phyloP scores from a whole-genome alignment of 2,329 filamentous ascomycete genomes.

The Venturia pyrina region DNA sequence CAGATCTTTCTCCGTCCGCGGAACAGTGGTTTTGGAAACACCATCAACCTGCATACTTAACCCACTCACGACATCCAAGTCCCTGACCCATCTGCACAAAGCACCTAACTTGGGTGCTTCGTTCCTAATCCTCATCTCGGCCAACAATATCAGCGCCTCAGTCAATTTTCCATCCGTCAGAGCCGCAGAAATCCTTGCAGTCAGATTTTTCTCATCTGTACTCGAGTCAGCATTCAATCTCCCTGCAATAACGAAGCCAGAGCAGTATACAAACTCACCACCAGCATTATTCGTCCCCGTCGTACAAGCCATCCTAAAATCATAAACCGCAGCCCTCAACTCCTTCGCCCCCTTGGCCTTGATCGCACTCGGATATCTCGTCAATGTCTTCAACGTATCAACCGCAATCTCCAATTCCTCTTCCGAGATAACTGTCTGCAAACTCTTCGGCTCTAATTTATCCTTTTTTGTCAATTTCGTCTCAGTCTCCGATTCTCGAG shows the following conservation, averaged over 20 bases:
- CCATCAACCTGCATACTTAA: constrained; percentile 46
- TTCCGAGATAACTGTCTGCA: constrained; percentile 46
- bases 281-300: constrained; percentile 52
- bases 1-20: constrained; percentile 38
- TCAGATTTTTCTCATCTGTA: constrained; percentile 50
- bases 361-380: constrained; percentile 51
- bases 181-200: constrained; percentile 55
- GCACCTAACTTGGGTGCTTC: constrained; percentile 59
- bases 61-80: constrained; percentile 59
- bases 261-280: constrained; percentile 15
- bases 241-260: not conserved
- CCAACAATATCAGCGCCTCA: constrained; percentile 55
- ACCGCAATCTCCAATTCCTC: constrained; percentile 59
- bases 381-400: constrained; percentile 51
- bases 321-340: constrained; percentile 55
- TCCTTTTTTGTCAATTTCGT: not conserved
- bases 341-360: constrained; percentile 61
- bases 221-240: not conserved
- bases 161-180: constrained; percentile 54
- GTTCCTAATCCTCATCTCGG: constrained; percentile 59
- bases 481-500: not conserved
- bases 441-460: constrained; percentile 35
- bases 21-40: constrained; percentile 23
- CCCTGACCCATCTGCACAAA: constrained; percentile 62
- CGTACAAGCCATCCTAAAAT: constrained; percentile 58